Percentiles rank a stretch among this genome's conserved stretches.
Evolutionary conservation across 352 stramenopile genomes (phyloP).

Genomic region (Globisporangium viniferum): DNA sequence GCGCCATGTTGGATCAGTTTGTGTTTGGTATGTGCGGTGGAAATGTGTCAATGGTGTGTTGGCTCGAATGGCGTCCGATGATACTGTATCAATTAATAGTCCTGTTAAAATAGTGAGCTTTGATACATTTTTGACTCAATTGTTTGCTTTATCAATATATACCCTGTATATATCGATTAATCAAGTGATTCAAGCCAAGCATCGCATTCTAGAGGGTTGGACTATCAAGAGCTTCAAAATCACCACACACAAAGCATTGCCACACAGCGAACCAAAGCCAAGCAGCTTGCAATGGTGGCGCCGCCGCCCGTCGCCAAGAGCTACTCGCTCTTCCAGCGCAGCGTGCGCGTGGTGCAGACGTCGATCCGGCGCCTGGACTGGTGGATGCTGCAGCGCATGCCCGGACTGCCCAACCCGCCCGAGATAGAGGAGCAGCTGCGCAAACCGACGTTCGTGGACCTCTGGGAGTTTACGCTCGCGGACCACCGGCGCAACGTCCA

Average conservation of each 20-base stretch:
- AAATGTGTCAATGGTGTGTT: slow-evolving; percentile 9
- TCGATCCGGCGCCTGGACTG: slow-evolving; percentile 44
- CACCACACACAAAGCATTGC: slow-evolving; percentile 1
- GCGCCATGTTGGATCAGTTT: slow-evolving; percentile 9
- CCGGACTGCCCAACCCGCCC: slow-evolving; percentile 67
- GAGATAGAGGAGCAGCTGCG: slow-evolving; percentile 45
- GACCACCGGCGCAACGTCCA: slow-evolving; percentile 61
- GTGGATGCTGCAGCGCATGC: slow-evolving; percentile 56
- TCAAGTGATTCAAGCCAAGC: background rate
- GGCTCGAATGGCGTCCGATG: background rate
- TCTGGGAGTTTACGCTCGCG: slow-evolving; percentile 74
- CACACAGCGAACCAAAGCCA: background rate
- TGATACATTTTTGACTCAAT: background rate
- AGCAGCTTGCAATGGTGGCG: background rate
- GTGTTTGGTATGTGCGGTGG: background rate
- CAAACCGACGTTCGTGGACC: slow-evolving; percentile 55
- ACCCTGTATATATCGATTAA: background rate
- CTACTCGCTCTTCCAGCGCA: slow-evolving; percentile 79
- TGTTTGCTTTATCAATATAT: background rate
- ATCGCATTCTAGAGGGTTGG: background rate
- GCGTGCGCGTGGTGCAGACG: slow-evolving; percentile 69
- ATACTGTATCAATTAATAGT: background rate
- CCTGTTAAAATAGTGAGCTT: background rate
- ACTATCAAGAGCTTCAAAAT: background rate
- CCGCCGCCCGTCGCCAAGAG: slow-evolving; percentile 31